phyloP scores from a whole-genome alignment of 352 stramenopile species.

The Globisporangium cylindrosporum region DNA sequence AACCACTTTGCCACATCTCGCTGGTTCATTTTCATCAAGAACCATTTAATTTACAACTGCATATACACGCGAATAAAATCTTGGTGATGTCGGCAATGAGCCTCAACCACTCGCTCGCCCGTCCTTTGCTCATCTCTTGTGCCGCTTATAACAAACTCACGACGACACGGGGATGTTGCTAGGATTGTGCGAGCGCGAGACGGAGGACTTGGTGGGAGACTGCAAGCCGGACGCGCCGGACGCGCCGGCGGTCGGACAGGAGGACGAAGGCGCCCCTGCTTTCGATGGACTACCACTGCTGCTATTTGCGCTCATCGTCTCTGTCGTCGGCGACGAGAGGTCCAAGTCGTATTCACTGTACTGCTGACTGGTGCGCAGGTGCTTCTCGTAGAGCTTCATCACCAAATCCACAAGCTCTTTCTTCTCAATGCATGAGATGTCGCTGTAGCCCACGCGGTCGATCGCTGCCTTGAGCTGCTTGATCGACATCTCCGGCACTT shows the following conservation, averaged over 20 bases:
- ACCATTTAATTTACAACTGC: too few species aligned
- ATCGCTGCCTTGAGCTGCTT: conserved; percentile 82
- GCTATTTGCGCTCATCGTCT: not conserved
- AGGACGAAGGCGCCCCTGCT: not conserved
- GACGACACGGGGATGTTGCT: conserved; percentile 1
- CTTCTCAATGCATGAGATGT: conserved; percentile 80
- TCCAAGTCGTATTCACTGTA: conserved; percentile 38
- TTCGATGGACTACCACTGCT: conserved; percentile 5
- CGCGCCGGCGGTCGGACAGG: not conserved
- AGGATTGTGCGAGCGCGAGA: conserved; percentile 1
- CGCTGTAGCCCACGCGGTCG: conserved; percentile 62
- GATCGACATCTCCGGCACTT: conserved; percentile 66
- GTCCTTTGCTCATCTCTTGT: not conserved
- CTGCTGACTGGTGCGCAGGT: conserved; percentile 33
- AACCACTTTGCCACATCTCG: too few species aligned
- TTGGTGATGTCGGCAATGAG: too few species aligned
- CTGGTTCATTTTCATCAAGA: too few species aligned
- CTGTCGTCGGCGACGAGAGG: conserved; percentile 4
- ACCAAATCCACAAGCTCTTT: conserved; percentile 81
- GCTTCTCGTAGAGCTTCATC: conserved; percentile 72
- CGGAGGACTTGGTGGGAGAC: not conserved
- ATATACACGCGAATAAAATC: too few species aligned
- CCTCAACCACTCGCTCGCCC: not conserved
- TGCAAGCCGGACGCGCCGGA: not conserved
- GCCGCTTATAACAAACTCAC: not conserved